Conservation (phyloP, 192 early-diverging fungal genomes). For the Paraglomus occultum region DNA sequence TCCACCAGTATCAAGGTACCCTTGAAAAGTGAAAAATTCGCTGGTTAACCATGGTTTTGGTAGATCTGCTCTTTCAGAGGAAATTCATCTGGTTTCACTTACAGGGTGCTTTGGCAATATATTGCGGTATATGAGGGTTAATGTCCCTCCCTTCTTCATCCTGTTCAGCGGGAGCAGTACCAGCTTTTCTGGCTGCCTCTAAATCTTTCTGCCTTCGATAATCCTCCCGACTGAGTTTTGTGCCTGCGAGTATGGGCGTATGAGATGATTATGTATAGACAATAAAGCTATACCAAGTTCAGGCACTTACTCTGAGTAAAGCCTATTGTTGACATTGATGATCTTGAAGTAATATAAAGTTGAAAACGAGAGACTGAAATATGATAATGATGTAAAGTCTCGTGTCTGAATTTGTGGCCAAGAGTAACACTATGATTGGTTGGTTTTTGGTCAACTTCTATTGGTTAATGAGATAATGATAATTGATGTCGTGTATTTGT, state of each 20-base stretch:
- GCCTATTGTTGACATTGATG: too few species aligned
- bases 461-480: too few species aligned
- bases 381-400: too few species aligned
- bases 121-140: conserved; percentile 98
- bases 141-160: conserved; percentile 91
- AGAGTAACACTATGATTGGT: too few species aligned
- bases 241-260: conserved; percentile 15
- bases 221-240: conserved; percentile 89
- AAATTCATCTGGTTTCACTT: conserved; percentile 39
- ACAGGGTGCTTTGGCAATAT: conserved; percentile 95
- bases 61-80: conserved; percentile 4
- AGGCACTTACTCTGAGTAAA: too few species aligned
- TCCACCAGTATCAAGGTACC: conserved; percentile 79
- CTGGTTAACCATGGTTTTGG: not conserved
- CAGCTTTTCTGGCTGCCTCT: conserved; percentile 94
- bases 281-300: too few species aligned
- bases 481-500: too few species aligned
- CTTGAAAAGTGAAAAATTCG: conserved; percentile 11
- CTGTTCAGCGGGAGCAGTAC: conserved; percentile 80
- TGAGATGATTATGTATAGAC: too few species aligned
- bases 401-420: too few species aligned
- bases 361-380: too few species aligned
- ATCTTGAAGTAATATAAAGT: too few species aligned
- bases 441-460: too few species aligned
- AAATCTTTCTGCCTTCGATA: conserved; percentile 93